A percentile compares a stretch with the other conserved stretches of the same genome.
These are phyloP conservation scores for Chamaecyparis obtusa DNA, from an alignment of 75 land plant species.

Conservation along the genomic window DNA sequence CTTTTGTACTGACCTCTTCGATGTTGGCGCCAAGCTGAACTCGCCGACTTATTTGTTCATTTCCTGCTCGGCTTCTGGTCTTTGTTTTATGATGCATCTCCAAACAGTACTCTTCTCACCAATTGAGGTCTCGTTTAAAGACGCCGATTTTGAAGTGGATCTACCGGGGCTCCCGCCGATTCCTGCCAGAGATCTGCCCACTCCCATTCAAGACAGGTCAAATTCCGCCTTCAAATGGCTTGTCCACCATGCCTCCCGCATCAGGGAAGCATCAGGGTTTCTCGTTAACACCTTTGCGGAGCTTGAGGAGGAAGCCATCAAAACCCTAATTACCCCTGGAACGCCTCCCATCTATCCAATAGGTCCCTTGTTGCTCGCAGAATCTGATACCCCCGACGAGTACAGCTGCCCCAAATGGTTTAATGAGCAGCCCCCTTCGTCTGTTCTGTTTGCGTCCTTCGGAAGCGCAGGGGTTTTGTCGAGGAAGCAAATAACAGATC, in stretches of 20 bases:
- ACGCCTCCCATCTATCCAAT: neutral
- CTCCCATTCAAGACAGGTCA: too few relatives aligned
- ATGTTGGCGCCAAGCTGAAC: neutral
- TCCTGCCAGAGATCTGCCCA: too few relatives aligned
- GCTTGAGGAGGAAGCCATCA: too few relatives aligned
- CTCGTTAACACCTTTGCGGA: too few relatives aligned
- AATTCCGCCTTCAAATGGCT: conserved; percentile 14
- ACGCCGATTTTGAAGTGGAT: conserved; percentile 8
- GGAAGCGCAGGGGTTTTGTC: too few relatives aligned
- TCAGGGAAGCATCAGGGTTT: neutral
- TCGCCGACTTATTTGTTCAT: too few relatives aligned
- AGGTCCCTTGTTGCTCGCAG: neutral
- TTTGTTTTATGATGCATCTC: too few relatives aligned
- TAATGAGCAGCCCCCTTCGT: neutral
- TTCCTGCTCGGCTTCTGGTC: too few relatives aligned
- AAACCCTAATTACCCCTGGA: too few relatives aligned
- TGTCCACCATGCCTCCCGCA: conserved; percentile 17
- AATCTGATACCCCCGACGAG: neutral
- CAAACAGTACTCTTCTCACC: neutral
- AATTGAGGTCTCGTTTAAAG: neutral
- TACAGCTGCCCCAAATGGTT: conserved; percentile 9
- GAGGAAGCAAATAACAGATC: too few relatives aligned
- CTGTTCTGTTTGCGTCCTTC: too few relatives aligned
- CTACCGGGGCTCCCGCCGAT: too few relatives aligned
- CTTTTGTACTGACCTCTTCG: neutral